Conservation (phyloP, 1,139 yeast species). For the Arxiozyma telluris region DNA sequence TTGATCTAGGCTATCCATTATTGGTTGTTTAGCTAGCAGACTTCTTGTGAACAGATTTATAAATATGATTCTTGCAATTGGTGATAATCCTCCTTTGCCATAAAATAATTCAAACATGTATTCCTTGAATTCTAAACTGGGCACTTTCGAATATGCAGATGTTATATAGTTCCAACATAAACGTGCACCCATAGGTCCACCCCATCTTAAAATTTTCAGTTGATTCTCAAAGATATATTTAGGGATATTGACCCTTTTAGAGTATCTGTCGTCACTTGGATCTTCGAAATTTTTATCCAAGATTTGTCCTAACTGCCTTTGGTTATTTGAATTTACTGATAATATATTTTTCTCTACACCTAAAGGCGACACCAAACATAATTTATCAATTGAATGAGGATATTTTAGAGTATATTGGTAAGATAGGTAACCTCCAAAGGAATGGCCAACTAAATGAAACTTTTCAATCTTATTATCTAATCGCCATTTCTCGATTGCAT, state of each 20-base stretch:
- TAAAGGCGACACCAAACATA: slow-evolving; percentile 78
- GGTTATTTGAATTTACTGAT: slow-evolving; percentile 41
- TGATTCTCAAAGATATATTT: slow-evolving; percentile 23
- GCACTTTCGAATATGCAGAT: slow-evolving; percentile 45
- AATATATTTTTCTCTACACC: slow-evolving; percentile 72
- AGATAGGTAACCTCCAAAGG: slow-evolving; percentile 84
- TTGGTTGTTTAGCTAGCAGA: slow-evolving; percentile 61
- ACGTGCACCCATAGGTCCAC: slow-evolving; percentile 53
- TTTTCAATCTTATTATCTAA: slow-evolving; percentile 42
- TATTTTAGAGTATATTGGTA: slow-evolving; percentile 69
- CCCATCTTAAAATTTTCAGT: slow-evolving; percentile 39
- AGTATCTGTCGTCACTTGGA: slow-evolving; percentile 19
- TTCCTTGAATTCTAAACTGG: slow-evolving; percentile 16
- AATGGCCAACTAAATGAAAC: slow-evolving; percentile 78
- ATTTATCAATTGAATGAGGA: slow-evolving; percentile 53
- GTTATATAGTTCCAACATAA: slow-evolving; percentile 40
- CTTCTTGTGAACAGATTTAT: slow-evolving; percentile 33
- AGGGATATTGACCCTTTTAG: slow-evolving; percentile 24
- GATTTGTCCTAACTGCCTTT: slow-evolving; percentile 7
- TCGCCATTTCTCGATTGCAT: slow-evolving; percentile 79
- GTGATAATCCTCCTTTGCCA: slow-evolving; percentile 18
- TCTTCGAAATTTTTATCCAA: slow-evolving; percentile 14
- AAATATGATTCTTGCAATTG: slow-evolving; percentile 41
- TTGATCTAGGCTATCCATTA: slow-evolving; percentile 49
- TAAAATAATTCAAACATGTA: slow-evolving; percentile 21